phyloP scores from a whole-genome alignment of 768 basidiomycete species.

The Kwoniella dendrophila region DNA sequence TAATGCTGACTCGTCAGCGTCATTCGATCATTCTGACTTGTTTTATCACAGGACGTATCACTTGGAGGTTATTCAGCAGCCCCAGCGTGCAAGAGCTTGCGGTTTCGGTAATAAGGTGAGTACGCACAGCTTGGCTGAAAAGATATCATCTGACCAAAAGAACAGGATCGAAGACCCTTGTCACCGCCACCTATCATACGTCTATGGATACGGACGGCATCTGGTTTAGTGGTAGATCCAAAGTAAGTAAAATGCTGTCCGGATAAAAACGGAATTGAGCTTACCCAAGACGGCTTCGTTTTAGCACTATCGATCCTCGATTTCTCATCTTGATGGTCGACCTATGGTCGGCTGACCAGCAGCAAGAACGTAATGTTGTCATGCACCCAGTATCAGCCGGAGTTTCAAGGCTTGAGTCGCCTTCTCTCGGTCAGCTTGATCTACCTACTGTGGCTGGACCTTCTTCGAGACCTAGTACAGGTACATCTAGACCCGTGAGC shows the following conservation, averaged over 20 bases:
- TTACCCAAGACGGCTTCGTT: constrained; percentile 24
- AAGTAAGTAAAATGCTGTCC: constrained; percentile 18
- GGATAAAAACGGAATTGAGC: not conserved
- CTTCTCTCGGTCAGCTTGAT: not conserved
- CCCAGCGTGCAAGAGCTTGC: constrained; percentile 88
- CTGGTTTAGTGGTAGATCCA: constrained; percentile 35
- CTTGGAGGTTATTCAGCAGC: constrained; percentile 83
- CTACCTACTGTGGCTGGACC: constrained; percentile 9
- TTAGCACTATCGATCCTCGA: constrained; percentile 78
- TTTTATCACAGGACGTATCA: constrained; percentile 68
- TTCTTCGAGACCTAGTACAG: constrained; percentile 19
- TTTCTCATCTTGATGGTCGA: constrained; percentile 93
- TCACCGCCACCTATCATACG: constrained; percentile 70
- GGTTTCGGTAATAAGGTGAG: constrained; percentile 93
- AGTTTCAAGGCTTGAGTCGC: constrained; percentile 23
- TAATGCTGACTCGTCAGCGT: not conserved
- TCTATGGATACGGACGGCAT: constrained; percentile 56
- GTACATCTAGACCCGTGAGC: constrained; percentile 16
- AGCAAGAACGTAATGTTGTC: constrained; percentile 83
- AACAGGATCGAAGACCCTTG: constrained; percentile 84
- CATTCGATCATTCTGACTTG: not conserved
- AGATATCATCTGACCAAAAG: not conserved
- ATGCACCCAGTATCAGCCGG: constrained; percentile 71
- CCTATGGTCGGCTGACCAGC: constrained; percentile 81
- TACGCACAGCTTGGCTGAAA: not conserved